phyloP scores from a whole-genome alignment of 495 filamentous ascomycete genomes.

The Xylaria nigripes region DNA sequence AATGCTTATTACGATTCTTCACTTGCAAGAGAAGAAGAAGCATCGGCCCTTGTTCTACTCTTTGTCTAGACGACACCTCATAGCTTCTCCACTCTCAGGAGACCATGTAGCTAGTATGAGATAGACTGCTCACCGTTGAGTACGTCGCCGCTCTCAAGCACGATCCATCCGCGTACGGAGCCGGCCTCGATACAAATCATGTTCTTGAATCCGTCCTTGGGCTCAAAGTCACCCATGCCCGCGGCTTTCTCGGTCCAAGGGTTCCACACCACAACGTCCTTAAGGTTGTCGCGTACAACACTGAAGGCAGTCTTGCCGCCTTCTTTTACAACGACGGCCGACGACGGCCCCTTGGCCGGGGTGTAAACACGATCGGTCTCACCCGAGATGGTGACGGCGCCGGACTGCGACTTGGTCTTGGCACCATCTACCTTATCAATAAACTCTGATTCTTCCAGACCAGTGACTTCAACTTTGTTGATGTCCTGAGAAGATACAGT shows the following conservation, averaged over 20 bases:
- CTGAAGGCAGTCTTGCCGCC: conserved; percentile 56
- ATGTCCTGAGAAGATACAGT: conserved; percentile 52
- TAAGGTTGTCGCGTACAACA: conserved; percentile 69
- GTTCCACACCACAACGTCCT: conserved; percentile 94
- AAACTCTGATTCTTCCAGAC: conserved; percentile 66
- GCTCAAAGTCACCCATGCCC: conserved; percentile 79
- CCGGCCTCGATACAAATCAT: conserved; percentile 96
- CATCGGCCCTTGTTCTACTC: background rate
- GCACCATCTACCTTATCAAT: conserved; percentile 69
- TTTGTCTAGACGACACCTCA: background rate
- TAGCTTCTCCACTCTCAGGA: background rate
- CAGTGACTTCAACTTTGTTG: conserved; percentile 54
- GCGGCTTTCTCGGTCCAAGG: conserved; percentile 81
- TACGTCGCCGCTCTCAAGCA: conserved; percentile 73
- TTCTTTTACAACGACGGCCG: conserved; percentile 48
- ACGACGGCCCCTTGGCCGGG: conserved; percentile 56
- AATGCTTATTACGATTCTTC: too few species aligned
- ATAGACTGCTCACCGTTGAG: conserved; percentile 88
- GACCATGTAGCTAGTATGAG: conserved; percentile 14
- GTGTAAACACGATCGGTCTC: conserved; percentile 72
- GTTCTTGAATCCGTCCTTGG: conserved; percentile 77
- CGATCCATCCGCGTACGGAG: conserved; percentile 69
- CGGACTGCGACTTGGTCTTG: conserved; percentile 49
- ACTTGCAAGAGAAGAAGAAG: background rate
- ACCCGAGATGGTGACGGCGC: conserved; percentile 49